These are phyloP conservation scores for Lactarius evosmus DNA, from an alignment of 768 basidiomycete species.

Conservation along the genomic window DNA sequence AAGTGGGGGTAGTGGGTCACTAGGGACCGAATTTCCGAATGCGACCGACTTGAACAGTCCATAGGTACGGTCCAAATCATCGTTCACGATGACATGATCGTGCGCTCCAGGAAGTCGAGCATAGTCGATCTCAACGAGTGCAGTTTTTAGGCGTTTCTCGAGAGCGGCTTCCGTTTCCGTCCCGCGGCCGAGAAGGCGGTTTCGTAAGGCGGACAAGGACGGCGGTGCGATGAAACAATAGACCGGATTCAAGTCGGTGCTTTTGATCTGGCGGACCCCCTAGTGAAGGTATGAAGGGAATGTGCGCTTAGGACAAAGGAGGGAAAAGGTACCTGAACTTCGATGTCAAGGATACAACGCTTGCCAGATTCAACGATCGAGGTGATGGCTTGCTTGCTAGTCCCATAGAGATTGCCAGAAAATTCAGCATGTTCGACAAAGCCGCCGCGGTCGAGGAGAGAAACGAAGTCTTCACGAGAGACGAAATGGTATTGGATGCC, in stretches of 20 bases:
- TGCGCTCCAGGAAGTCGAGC: slow-evolving; percentile 73
- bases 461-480: slow-evolving; percentile 61
- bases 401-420: slow-evolving; percentile 91
- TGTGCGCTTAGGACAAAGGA: slow-evolving; percentile 1
- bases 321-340: slow-evolving; percentile 70
- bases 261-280: slow-evolving; percentile 92
- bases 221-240: slow-evolving; percentile 94
- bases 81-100: slow-evolving; percentile 87
- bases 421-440: slow-evolving; percentile 97
- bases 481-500: slow-evolving; percentile 90
- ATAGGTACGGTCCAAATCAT: slow-evolving; percentile 83
- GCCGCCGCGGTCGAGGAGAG: slow-evolving; percentile 62
- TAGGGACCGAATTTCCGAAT: slow-evolving; percentile 56
- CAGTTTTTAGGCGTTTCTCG: slow-evolving; percentile 70
- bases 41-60: slow-evolving; percentile 71
- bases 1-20: slow-evolving; percentile 65
- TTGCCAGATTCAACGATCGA: slow-evolving; percentile 64
- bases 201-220: slow-evolving; percentile 61
- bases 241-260: slow-evolving; percentile 75
- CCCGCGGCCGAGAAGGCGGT: slow-evolving; percentile 72
- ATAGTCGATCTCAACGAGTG: slow-evolving; percentile 77
- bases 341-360: slow-evolving; percentile 93
- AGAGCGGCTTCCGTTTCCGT: slow-evolving; percentile 78
- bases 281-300: slow-evolving; percentile 35
- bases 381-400: slow-evolving; percentile 73